These are phyloP conservation scores for Dictyostelium purpureum DNA, from an alignment of 78 protist genomes.

Conservation along the genomic window DNA sequence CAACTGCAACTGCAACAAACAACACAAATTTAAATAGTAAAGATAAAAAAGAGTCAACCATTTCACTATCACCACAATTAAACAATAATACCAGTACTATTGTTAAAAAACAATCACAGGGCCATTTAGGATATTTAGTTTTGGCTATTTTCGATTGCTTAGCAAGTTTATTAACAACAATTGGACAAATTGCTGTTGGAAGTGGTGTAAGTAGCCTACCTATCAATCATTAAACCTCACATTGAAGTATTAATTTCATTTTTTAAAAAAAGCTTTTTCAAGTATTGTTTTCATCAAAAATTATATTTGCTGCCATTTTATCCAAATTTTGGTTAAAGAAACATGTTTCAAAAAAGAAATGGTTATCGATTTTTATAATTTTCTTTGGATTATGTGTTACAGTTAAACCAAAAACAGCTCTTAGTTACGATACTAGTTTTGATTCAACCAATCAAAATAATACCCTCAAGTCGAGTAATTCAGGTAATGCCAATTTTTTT, in stretches of 20 bases:
- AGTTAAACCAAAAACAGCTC: too few species aligned
- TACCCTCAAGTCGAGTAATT: neutral
- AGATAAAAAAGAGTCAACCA: neutral
- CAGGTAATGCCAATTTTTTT: neutral
- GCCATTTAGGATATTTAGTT: neutral
- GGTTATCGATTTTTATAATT: constrained; percentile 26
- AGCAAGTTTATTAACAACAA: constrained; percentile 46
- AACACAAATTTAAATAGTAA: neutral
- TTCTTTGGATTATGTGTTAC: constrained; percentile 39
- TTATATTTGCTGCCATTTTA: constrained; percentile 50
- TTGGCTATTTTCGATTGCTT: constrained; percentile 25
- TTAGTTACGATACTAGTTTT: too few species aligned
- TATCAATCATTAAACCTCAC: neutral
- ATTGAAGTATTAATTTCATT: too few species aligned
- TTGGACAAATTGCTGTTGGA: constrained; percentile 65
- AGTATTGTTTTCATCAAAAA: constrained; percentile 70
- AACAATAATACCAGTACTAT: too few species aligned
- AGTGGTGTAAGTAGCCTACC: constrained; percentile 25
- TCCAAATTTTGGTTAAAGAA: neutral
- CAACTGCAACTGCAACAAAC: neutral
- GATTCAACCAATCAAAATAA: neutral
- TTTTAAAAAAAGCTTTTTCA: constrained; percentile 61
- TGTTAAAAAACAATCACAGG: neutral
- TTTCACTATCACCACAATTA: neutral
- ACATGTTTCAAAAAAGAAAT: neutral